Conservation (phyloP, 2,329 filamentous ascomycete genomes). For the Aspergillus carbonarius region DNA sequence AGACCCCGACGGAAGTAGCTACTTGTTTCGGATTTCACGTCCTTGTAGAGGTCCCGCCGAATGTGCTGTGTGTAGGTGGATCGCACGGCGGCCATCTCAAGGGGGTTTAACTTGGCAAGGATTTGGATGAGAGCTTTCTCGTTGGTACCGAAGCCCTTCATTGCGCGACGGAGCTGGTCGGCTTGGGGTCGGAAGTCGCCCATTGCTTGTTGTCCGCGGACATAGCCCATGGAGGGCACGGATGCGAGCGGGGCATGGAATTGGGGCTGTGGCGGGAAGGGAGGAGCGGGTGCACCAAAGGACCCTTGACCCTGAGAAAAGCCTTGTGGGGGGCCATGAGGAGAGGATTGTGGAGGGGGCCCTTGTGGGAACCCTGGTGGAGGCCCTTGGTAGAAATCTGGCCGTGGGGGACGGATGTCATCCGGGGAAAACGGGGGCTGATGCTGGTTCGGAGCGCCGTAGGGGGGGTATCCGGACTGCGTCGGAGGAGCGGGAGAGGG, state of each 20-base stretch:
- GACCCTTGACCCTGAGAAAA: neutral
- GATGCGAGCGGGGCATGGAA: constrained; percentile 47
- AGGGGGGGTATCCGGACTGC: constrained; percentile 12
- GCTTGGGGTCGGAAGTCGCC: constrained; percentile 68
- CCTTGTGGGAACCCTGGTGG: neutral
- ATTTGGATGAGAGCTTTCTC: constrained; percentile 72
- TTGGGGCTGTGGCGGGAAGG: constrained; percentile 31
- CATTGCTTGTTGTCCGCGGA: constrained; percentile 65
- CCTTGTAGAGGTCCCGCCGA: constrained; percentile 67
- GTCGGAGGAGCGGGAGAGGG: neutral
- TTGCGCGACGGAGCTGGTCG: constrained; percentile 71
- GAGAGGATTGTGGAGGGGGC: constrained; percentile 11
- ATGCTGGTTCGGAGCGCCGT: constrained; percentile 9
- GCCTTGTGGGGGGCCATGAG: constrained; percentile 24
- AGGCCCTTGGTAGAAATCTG: neutral
- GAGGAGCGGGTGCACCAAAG: constrained; percentile 16
- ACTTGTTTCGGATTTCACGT: constrained; percentile 75
- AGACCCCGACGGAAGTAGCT: constrained; percentile 74
- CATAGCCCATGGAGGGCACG: constrained; percentile 72
- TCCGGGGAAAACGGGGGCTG: neutral
- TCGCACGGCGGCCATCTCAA: constrained; percentile 70
- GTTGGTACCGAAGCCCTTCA: constrained; percentile 93
- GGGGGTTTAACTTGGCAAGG: constrained; percentile 70
- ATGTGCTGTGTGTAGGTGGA: constrained; percentile 65
- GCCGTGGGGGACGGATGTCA: neutral